Conservation (phyloP, 495 filamentous ascomycete species). For the Penicillium goetzii region DNA sequence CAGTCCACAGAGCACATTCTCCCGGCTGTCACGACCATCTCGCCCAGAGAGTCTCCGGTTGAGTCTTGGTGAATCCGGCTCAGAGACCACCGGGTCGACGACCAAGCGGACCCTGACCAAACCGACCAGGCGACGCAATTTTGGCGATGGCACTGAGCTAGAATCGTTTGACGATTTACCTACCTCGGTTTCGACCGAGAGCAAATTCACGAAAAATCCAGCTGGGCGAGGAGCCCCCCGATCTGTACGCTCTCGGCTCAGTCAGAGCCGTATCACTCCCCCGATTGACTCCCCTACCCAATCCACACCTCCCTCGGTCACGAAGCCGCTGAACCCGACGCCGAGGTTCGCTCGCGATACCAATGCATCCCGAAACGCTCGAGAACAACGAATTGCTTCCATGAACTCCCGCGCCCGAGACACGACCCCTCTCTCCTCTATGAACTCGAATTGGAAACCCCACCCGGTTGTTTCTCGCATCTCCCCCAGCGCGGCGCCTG, state of each 20-base stretch:
- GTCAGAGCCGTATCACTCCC: slow-evolving; percentile 52
- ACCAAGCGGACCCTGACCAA: slow-evolving; percentile 70
- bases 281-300: slow-evolving; percentile 58
- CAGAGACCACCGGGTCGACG: slow-evolving; percentile 52
- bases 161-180: slow-evolving; percentile 95
- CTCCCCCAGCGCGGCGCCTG: slow-evolving; percentile 40
- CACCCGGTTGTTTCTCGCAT: slow-evolving; percentile 65
- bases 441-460: slow-evolving; percentile 80
- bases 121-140: slow-evolving; percentile 74
- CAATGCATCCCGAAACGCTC: slow-evolving; percentile 82
- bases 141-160: slow-evolving; percentile 89
- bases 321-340: slow-evolving; percentile 54
- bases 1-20: slow-evolving; percentile 48
- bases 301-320: slow-evolving; percentile 53
- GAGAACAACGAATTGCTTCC: slow-evolving; percentile 77
- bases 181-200: slow-evolving; percentile 80
- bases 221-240: slow-evolving; percentile 69
- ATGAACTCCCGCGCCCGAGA: slow-evolving; percentile 48
- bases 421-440: slow-evolving; percentile 60
- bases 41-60: slow-evolving; percentile 50
- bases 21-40: slow-evolving; percentile 53
- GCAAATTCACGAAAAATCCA: slow-evolving; percentile 79
- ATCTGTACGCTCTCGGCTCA: slow-evolving; percentile 62
- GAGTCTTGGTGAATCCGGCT: slow-evolving; percentile 43
- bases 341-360: slow-evolving; percentile 95